phyloP scores from a whole-genome alignment of 2,329 filamentous ascomycete genomes.

The Paecilomyces formosus region DNA sequence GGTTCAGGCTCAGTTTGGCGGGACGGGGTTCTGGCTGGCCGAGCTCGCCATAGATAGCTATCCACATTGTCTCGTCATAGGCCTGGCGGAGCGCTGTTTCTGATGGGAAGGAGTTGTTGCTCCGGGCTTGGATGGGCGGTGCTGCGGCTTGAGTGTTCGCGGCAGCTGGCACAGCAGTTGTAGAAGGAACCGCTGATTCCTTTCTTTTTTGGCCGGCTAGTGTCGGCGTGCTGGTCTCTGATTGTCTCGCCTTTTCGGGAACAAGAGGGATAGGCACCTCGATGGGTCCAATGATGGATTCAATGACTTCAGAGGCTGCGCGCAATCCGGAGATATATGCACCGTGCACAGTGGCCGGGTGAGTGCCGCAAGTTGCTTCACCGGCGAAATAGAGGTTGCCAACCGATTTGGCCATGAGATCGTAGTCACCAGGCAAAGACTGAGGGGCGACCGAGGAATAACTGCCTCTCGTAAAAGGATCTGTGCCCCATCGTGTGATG shows the following conservation, averaged over 20 bases:
- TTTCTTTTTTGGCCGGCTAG: slow-evolving; percentile 18
- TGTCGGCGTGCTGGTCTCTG: slow-evolving; percentile 11
- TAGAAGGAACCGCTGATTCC: slow-evolving; percentile 4
- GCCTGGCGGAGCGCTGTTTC: slow-evolving; percentile 34
- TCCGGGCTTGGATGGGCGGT: slow-evolving; percentile 5
- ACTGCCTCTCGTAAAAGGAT: slow-evolving; percentile 84
- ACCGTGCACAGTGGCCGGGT: slow-evolving; percentile 94
- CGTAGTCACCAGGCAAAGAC: slow-evolving; percentile 82
- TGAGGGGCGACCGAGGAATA: slow-evolving; percentile 88
- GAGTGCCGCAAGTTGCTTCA: slow-evolving; percentile 90
- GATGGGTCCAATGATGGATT: slow-evolving; percentile 74
- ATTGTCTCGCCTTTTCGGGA: slow-evolving; percentile 47
- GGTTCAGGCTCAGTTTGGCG: slow-evolving; percentile 66
- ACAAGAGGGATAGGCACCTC: slow-evolving; percentile 69
- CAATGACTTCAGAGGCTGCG: slow-evolving; percentile 78
- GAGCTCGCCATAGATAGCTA: slow-evolving; percentile 52
- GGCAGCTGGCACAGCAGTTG: background rate
- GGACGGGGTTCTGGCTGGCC: slow-evolving; percentile 71
- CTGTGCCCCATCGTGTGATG: slow-evolving; percentile 85
- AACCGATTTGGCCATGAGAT: slow-evolving; percentile 75
- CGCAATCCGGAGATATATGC: slow-evolving; percentile 90
- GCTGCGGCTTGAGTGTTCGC: slow-evolving; percentile 1
- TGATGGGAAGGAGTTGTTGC: slow-evolving; percentile 10
- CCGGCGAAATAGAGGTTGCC: slow-evolving; percentile 92
- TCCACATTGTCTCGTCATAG: slow-evolving; percentile 52